Evolutionary conservation across 2,329 filamentous ascomycete species (phyloP), one percentile per base, ranked within the genome.

Genomic region (Fusarium xyrophilum): DNA sequence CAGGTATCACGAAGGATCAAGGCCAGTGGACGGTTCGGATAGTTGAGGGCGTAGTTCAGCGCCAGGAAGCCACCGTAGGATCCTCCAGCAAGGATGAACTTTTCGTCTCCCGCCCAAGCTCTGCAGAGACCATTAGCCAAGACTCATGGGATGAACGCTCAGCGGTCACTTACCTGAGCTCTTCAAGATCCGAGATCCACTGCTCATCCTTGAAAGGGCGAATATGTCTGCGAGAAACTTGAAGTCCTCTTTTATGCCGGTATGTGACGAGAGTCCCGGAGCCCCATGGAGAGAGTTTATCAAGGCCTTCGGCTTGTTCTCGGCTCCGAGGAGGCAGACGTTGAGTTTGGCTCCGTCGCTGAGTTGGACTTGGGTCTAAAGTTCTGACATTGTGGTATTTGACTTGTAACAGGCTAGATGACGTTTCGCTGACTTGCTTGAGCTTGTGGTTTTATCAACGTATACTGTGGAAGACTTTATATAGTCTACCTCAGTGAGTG

Each of bases 51-150:
- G 9, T 64, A 64, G 23, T 25, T 35, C 12, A 64, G 12, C 2
- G 61, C 39, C 3, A 64, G 61, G 9, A 63, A 63, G 4, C 59
- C 61, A 11, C 61, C 51, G 9, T 64, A 64, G 0, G 61, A 64
- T 15, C 46, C 46, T 17, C 61, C 61, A 23, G 59, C 59, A 2
- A 64, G 35, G 15, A 64, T 32, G n/a, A 64, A 63, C 3, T 47
- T 57, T 6, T 64, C 61, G 3, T 35, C 61, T 14, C 44, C 61
- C 0, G 14, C 44, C 61, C 61, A 64, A 4, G 7, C 59, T 21
- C 59, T 64, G 10, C 0, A 21, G 4, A 12, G 0, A 14, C 0
- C 14, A 5, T 39, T n/a, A 53, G 10, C 12, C 2, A 6, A 2
- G 2, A 6, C 14, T 13, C 0, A 1, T 15, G 7, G 15, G 13